Evolutionary conservation across 371 early-diverging fungal genomes (phyloP).

Genomic region (Coemansia sp.): DNA sequence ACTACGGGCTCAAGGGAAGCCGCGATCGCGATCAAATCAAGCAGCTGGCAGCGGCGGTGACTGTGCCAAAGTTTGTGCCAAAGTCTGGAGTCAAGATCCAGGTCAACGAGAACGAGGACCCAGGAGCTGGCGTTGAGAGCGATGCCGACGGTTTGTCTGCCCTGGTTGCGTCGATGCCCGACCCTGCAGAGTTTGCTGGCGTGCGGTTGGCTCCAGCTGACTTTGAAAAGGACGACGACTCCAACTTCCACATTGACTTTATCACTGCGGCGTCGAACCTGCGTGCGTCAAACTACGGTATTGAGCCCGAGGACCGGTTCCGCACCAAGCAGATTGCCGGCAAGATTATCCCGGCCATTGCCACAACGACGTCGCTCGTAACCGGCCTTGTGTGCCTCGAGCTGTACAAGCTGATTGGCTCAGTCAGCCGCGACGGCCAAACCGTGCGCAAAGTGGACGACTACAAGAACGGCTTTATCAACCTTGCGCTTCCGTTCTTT

Average conservation of each 20-base stretch:
- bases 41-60: slow-evolving; percentile 62
- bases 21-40: slow-evolving; percentile 70
- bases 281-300: slow-evolving; percentile 96
- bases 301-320: slow-evolving; percentile 88
- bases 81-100: slow-evolving; percentile 95
- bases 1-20: slow-evolving; percentile 83
- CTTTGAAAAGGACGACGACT: slow-evolving; percentile 99
- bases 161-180: slow-evolving; percentile 68
- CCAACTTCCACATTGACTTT: slow-evolving; percentile 99
- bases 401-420: slow-evolving; percentile 80
- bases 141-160: slow-evolving; percentile 63
- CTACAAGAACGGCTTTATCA: slow-evolving; percentile 99
- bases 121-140: slow-evolving; percentile 27
- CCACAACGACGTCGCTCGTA: slow-evolving; percentile 99
- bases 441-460: slow-evolving; percentile 76
- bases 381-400: slow-evolving; percentile 98
- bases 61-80: slow-evolving; percentile 86
- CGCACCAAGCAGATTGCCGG: slow-evolving; percentile 99
- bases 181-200: slow-evolving; percentile 70
- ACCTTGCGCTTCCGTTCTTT: slow-evolving; percentile 98
- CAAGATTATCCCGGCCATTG: slow-evolving; percentile 99
- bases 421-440: slow-evolving; percentile 54
- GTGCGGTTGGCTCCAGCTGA: slow-evolving; percentile 81
- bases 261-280: slow-evolving; percentile 97
- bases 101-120: slow-evolving; percentile 75